These are phyloP conservation scores for Farysia itapuensis DNA, from an alignment of 1,284 basidiomycete genomes.

Conservation along the genomic window DNA sequence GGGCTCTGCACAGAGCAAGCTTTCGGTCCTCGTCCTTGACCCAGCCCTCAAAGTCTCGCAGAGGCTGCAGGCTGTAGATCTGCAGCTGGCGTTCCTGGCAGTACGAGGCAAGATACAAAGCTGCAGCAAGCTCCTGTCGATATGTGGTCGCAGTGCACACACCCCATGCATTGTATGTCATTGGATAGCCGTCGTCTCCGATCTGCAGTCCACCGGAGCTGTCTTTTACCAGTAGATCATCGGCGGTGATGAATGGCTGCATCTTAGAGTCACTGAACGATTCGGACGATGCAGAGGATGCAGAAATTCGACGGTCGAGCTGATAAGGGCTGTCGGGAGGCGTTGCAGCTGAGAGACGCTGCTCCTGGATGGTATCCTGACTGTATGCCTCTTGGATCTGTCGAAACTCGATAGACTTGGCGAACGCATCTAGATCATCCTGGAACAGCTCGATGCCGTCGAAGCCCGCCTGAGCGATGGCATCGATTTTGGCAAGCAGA, in stretches of 20 bases:
- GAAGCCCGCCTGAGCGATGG: conserved; percentile 53
- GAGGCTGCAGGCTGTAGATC: conserved; percentile 60
- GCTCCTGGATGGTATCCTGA: neutral
- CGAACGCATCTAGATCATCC: conserved; percentile 56
- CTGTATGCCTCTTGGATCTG: conserved; percentile 14
- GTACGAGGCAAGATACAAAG: conserved; percentile 42
- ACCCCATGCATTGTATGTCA: conserved; percentile 42
- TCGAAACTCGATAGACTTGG: conserved; percentile 38
- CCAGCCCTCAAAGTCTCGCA: conserved; percentile 60
- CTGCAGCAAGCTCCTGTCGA: conserved; percentile 44
- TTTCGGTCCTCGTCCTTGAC: conserved; percentile 10
- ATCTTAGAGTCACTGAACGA: conserved; percentile 7
- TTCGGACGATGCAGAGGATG: conserved; percentile 3
- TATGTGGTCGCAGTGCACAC: conserved; percentile 24
- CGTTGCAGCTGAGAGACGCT: conserved; percentile 5
- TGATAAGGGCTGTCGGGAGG: conserved; percentile 39
- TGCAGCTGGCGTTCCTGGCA: conserved; percentile 40
- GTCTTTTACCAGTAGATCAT: conserved; percentile 63
- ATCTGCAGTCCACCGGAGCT: conserved; percentile 66
- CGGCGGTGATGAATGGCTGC: conserved; percentile 4
- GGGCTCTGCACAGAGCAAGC: conserved; percentile 19
- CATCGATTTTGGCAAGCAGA: conserved; percentile 51
- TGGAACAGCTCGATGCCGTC: conserved; percentile 59
- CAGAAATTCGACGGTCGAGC: conserved; percentile 7
- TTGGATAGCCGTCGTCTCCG: conserved; percentile 46